Evolutionary conservation across 2,329 filamentous ascomycete species (phyloP).

Genomic region (Magnaporthiopsis incrustans): DNA sequence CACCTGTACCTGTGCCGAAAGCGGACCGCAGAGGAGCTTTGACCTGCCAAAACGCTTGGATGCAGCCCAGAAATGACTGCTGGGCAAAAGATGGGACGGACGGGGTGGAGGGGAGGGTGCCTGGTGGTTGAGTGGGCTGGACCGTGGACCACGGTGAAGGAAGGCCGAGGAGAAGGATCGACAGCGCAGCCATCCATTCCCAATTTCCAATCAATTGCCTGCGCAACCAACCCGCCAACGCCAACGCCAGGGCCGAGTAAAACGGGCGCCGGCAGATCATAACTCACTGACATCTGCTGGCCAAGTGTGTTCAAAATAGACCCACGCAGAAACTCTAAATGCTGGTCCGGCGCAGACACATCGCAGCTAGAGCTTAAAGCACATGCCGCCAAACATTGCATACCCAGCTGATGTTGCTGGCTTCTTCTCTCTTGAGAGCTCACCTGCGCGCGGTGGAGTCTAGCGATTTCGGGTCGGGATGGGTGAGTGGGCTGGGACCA

Average conservation of each 20-base stretch:
- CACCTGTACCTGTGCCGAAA: background rate
- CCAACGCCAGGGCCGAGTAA: too few relatives aligned
- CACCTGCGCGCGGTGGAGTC: background rate
- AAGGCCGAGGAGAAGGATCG: background rate
- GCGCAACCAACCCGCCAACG: background rate
- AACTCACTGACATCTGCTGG: background rate
- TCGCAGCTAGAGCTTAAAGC: background rate
- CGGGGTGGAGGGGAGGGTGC: too few relatives aligned
- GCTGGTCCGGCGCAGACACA: background rate
- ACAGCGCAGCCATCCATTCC: background rate
- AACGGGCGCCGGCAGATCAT: background rate
- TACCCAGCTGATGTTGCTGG: too few relatives aligned
- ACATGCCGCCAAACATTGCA: background rate
- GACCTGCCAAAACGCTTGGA: background rate
- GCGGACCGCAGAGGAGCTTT: background rate
- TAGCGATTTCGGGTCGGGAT: background rate
- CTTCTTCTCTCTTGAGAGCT: too few relatives aligned
- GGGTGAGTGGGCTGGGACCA: background rate
- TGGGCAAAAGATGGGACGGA: background rate
- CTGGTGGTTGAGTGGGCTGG: background rate
- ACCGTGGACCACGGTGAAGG: background rate
- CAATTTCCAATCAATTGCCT: background rate
- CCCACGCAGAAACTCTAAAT: background rate
- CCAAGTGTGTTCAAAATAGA: background rate
- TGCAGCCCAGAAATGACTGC: too few relatives aligned